phyloP scores from a whole-genome alignment of 2,329 filamentous ascomycete genomes.

The Helotiales sp. region DNA sequence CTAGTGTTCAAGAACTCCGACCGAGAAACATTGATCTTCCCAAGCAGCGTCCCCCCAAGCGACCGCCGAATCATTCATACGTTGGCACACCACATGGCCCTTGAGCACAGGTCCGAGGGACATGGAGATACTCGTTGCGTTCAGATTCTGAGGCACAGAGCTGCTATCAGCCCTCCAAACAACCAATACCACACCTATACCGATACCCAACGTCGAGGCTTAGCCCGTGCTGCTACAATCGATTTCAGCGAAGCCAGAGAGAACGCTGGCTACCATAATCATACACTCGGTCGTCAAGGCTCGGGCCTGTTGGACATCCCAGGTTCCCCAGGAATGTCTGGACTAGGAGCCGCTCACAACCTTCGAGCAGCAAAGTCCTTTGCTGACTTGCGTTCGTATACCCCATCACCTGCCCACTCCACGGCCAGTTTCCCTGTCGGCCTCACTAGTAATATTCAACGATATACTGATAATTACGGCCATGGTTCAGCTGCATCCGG shows the following conservation, averaged over 20 bases:
- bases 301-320: conserved; percentile 82
- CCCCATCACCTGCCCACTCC: conserved; percentile 87
- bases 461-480: conserved; percentile 53
- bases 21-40: conserved; percentile 79
- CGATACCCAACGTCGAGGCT: conserved; percentile 78
- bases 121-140: conserved; percentile 86
- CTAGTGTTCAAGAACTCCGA: conserved; percentile 84
- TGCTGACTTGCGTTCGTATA: conserved; percentile 91
- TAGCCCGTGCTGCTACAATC: conserved; percentile 95
- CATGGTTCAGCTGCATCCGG: conserved; percentile 60
- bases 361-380: conserved; percentile 95
- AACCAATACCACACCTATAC: conserved; percentile 52
- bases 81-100: conserved; percentile 89
- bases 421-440: conserved; percentile 81
- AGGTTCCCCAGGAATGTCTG: conserved; percentile 67
- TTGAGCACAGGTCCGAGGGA: conserved; percentile 88
- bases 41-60: conserved; percentile 74
- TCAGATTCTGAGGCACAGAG: conserved; percentile 74
- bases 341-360: conserved; percentile 70
- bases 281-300: conserved; percentile 75
- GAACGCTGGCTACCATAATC: conserved; percentile 62
- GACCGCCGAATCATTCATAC: conserved; percentile 92
- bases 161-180: conserved; percentile 32
- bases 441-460: conserved; percentile 61
- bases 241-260: conserved; percentile 86